Evolutionary conservation across 2,329 filamentous ascomycete species (phyloP).

Genomic region (Xylariaceae sp.): DNA sequence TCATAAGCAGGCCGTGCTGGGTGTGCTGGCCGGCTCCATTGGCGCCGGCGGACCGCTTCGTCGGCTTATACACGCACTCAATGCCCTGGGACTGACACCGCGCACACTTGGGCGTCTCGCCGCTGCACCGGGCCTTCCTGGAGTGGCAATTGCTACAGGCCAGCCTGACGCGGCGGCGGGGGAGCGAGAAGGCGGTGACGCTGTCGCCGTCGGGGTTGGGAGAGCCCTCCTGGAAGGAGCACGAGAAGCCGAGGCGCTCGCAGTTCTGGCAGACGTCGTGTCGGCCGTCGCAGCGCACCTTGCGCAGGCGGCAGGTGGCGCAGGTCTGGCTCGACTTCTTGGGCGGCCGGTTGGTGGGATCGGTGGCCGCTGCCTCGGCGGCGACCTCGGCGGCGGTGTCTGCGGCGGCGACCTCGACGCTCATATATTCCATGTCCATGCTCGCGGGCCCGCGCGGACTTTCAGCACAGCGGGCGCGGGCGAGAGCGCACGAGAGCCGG

Average conservation of each 20-base stretch:
- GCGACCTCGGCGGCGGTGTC: slow-evolving; percentile 28
- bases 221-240: slow-evolving; percentile 45
- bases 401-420: slow-evolving; percentile 25
- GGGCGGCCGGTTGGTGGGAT: slow-evolving; percentile 24
- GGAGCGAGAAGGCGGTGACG: slow-evolving; percentile 35
- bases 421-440: slow-evolving; percentile 30
- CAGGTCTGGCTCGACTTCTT: slow-evolving; percentile 37
- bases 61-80: slow-evolving; percentile 45
- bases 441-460: not conserved
- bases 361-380: slow-evolving; percentile 24
- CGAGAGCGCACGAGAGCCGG: not conserved
- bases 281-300: slow-evolving; percentile 50
- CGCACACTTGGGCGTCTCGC: slow-evolving; percentile 48
- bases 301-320: slow-evolving; percentile 46
- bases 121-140: slow-evolving; percentile 51
- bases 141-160: slow-evolving; percentile 52
- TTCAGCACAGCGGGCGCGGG: not conserved
- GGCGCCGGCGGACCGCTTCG: slow-evolving; percentile 22
- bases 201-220: slow-evolving; percentile 26
- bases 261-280: slow-evolving; percentile 50
- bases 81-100: slow-evolving; percentile 44
- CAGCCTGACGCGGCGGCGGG: slow-evolving; percentile 46
- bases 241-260: slow-evolving; percentile 49
- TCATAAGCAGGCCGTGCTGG: slow-evolving; percentile 16
- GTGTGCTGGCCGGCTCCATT: slow-evolving; percentile 12